A percentile compares a stretch with the other conserved stretches of the same genome.
Evolutionary conservation across 768 basidiomycete genomes (phyloP).

Genomic region (Suillus occidentalis): DNA sequence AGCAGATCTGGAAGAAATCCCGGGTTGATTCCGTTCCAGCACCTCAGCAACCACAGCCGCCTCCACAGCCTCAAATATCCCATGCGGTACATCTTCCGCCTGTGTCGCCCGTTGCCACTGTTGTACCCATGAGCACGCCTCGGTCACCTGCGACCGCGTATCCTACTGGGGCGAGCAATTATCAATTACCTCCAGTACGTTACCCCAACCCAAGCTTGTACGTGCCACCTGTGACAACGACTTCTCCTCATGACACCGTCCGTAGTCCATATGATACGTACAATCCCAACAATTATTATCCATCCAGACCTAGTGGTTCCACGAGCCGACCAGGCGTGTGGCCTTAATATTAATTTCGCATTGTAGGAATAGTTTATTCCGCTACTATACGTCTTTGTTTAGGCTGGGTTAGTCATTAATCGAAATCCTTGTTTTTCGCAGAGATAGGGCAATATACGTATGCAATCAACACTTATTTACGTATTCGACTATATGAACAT

Average conservation of each 20-base stretch:
- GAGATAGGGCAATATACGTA: neutral
- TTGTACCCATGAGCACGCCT: neutral
- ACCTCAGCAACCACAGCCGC: constrained; percentile 10
- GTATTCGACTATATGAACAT: neutral
- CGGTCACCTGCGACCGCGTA: constrained; percentile 12
- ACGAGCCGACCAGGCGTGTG: constrained; percentile 25
- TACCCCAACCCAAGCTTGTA: constrained; percentile 20
- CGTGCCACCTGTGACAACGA: constrained; percentile 9
- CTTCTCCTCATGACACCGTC: constrained; percentile 19
- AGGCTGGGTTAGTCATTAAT: constrained; percentile 10
- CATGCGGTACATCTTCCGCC: constrained; percentile 20
- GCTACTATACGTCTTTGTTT: constrained; percentile 13
- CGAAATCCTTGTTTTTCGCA: neutral
- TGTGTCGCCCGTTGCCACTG: constrained; percentile 24
- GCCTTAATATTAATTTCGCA: constrained; percentile 25
- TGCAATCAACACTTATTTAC: neutral
- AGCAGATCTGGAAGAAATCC: constrained; percentile 75
- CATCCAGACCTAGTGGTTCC: constrained; percentile 20
- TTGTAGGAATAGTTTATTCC: constrained; percentile 3
- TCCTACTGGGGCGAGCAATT: constrained; percentile 19
- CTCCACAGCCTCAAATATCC: constrained; percentile 1
- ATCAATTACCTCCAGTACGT: constrained; percentile 30
- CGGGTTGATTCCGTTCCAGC: constrained; percentile 31
- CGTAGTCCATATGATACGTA: constrained; percentile 27
- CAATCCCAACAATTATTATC: constrained; percentile 20